Evolutionary conservation across 2,329 filamentous ascomycete species (phyloP).

Genomic region (Talaromyces sp.): DNA sequence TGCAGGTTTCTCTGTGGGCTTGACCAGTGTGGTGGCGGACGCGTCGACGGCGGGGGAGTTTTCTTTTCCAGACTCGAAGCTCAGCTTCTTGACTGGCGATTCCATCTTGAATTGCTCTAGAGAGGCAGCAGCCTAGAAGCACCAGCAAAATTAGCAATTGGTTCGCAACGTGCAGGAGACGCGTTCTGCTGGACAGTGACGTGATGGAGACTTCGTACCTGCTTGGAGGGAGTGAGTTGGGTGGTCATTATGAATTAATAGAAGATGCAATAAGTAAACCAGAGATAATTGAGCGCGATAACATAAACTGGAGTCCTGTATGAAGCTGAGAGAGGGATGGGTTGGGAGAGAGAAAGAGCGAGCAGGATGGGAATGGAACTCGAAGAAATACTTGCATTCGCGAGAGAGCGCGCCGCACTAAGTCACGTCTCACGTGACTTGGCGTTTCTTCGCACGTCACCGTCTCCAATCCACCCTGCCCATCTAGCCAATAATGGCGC

Average conservation of each 20-base stretch:
- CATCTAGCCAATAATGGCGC: slow-evolving; percentile 19
- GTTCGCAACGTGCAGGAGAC: slow-evolving; percentile 32
- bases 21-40: slow-evolving; percentile 57
- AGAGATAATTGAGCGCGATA: slow-evolving; percentile 20
- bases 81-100: slow-evolving; percentile 85
- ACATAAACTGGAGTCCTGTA: slow-evolving; percentile 22
- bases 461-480: background rate
- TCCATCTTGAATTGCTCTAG: slow-evolving; percentile 91
- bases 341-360: slow-evolving; percentile 27
- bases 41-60: slow-evolving; percentile 62
- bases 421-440: slow-evolving; percentile 42
- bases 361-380: slow-evolving; percentile 24
- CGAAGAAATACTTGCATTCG: slow-evolving; percentile 36
- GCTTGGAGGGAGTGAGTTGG: slow-evolving; percentile 72
- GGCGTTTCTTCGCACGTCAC: slow-evolving; percentile 27
- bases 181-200: slow-evolving; percentile 28
- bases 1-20: slow-evolving; percentile 52
- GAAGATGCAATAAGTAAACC: slow-evolving; percentile 21
- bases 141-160: slow-evolving; percentile 37
- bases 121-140: slow-evolving; percentile 72
- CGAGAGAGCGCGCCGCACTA: slow-evolving; percentile 38
- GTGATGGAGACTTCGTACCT: slow-evolving; percentile 55
- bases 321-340: slow-evolving; percentile 16
- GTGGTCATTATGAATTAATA: slow-evolving; percentile 64
- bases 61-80: slow-evolving; percentile 79